These are phyloP conservation scores for Pilatotrama ljubarskyi DNA, from an alignment of 768 basidiomycete species.

Conservation along the genomic window DNA sequence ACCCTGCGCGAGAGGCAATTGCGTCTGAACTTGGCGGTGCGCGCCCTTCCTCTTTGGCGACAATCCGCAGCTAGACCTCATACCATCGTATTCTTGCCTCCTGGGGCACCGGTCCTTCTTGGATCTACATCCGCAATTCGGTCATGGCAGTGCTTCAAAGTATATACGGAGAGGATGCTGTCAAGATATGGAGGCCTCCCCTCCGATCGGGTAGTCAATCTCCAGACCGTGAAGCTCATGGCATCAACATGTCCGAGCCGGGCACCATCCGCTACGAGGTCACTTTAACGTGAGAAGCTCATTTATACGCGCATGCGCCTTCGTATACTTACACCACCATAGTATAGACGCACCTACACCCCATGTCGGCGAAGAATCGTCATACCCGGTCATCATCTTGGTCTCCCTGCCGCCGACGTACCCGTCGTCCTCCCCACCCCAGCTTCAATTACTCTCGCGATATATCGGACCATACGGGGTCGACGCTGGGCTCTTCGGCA, in stretches of 20 bases:
- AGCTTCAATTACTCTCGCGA: conserved; percentile 80
- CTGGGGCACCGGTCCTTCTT: too few species aligned
- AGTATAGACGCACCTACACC: conserved; percentile 2
- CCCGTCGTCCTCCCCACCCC: conserved; percentile 69
- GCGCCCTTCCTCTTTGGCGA: conserved; percentile 15
- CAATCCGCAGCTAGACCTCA: conserved; percentile 21
- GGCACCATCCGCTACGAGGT: conserved; percentile 65
- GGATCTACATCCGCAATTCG: too few species aligned
- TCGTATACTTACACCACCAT: background rate
- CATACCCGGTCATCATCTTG: conserved; percentile 33
- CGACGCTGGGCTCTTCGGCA: conserved; percentile 72
- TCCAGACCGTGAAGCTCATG: conserved; percentile 22
- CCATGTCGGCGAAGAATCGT: background rate
- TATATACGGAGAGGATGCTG: conserved; percentile 72
- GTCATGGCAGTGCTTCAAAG: conserved; percentile 63
- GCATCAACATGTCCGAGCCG: conserved; percentile 7
- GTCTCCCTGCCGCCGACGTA: conserved; percentile 54
- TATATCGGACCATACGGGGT: conserved; percentile 82
- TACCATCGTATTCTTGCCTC: conserved; percentile 14
- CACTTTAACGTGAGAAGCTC: conserved; percentile 54
- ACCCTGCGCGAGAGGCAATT: conserved; percentile 41
- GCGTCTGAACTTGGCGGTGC: conserved; percentile 50
- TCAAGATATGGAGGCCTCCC: conserved; percentile 56
- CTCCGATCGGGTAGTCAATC: conserved; percentile 8
- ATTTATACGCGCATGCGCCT: conserved; percentile 27